Base-by-base conservation (phyloP, 1,284 basidiomycete genomes). In the Puccinia sorghi region DNA sequence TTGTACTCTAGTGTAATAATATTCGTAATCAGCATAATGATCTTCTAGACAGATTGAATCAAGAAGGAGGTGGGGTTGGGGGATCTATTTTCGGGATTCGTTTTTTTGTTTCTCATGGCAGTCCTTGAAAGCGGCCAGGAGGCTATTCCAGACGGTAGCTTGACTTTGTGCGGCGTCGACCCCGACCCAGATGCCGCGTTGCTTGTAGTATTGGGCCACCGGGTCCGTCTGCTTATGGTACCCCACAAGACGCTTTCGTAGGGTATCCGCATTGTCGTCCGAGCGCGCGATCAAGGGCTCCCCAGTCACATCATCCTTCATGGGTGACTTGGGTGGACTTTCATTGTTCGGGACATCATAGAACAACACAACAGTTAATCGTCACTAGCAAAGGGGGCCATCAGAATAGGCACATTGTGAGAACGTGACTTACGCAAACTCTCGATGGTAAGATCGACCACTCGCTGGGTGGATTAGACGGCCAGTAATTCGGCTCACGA, bases 401-500 rank as follows among this genome's bases (percentile, higher is more conserved):
- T 17, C n/a, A 17, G 22, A 43, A 22, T 52, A 48, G 3, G 13
- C n/a, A 39, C 13, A 6, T 39, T 17, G 12, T 3, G 32, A 15
- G 39, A 32, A 13, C 13, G 25, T 17, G 48, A 89, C 92, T 85
- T 84, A 96, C 93, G 89, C 88, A 89, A 96, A 99, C 85, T 97
- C 93, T 83, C 88, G 91, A 89, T 99, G 96, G 86, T 99, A 99
- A 77, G 90, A 91, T 81, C 96, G 88, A 46, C 96, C 96, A 81
- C 90, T 92, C 17, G 90, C 88, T 32, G 92, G 90, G 87, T 99
- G 96, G 83, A 99, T 90, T 80, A 99, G 88, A 80, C 96, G 91
- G 78, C 96, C 96, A 67, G 96, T 98, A 85, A 99, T 99, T 82
- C 96, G 92, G 22, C 93, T 94, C 85, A 99, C 97, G 84, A 99